These are phyloP conservation scores for Penicillium manginii DNA, from an alignment of 495 filamentous ascomycete genomes.

Conservation along the genomic window DNA sequence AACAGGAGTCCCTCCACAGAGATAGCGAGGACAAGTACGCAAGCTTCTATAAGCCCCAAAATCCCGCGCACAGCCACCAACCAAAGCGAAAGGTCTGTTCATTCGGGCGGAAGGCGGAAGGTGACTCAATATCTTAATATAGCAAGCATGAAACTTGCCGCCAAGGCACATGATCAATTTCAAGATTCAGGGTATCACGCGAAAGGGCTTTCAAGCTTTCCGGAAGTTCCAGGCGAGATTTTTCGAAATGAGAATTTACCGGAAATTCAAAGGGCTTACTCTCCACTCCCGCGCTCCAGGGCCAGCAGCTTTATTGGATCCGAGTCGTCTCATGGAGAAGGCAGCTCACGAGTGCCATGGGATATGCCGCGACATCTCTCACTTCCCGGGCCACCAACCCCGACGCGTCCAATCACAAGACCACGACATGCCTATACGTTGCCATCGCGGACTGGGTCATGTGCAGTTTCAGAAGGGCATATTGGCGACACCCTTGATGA, in stretches of 20 bases:
- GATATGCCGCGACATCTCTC: conserved; percentile 11
- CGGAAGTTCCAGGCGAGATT: conserved; percentile 54
- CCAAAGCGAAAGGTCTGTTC: conserved; percentile 15
- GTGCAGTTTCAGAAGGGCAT: neutral
- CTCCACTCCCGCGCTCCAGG: conserved; percentile 27
- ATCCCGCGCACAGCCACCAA: conserved; percentile 12
- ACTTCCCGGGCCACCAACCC: conserved; percentile 9
- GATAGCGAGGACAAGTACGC: neutral
- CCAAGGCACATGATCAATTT: conserved; percentile 41
- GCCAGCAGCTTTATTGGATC: conserved; percentile 25
- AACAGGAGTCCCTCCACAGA: neutral
- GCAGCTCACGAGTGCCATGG: conserved; percentile 11
- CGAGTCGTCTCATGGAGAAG: conserved; percentile 26
- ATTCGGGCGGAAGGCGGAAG: conserved; percentile 40
- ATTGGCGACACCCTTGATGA: neutral
- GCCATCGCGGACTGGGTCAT: conserved; percentile 10
- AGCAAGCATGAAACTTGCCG: conserved; percentile 42
- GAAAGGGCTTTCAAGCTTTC: conserved; percentile 48
- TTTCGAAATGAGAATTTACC: conserved; percentile 43
- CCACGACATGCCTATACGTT: conserved; percentile 19
- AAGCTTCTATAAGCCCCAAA: conserved; percentile 8
- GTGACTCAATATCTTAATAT: conserved; percentile 40
- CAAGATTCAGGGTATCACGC: conserved; percentile 51
- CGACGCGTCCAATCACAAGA: conserved; percentile 2
- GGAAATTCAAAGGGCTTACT: conserved; percentile 40